Evolutionary conservation across 2,329 filamentous ascomycete genomes (phyloP), one percentile per base, ranked within the genome.

Genomic region (Calonectria hongkongensis): DNA sequence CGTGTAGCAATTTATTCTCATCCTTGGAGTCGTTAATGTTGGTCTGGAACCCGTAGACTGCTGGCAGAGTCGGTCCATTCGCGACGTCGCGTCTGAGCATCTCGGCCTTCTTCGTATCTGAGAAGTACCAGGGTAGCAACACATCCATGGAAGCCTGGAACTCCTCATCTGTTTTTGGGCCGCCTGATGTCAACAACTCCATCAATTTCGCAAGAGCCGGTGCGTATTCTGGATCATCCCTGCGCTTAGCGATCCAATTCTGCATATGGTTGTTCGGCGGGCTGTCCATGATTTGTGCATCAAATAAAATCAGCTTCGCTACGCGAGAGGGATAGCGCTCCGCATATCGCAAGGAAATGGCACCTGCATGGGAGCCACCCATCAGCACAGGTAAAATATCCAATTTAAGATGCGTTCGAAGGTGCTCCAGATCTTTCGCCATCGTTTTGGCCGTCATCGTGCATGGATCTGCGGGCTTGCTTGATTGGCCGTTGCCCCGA

Each of bases 391-490:
- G 66, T 1, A 68, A 21, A 45, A 21, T n/a, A 36, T 68, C 66
- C 4, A 68, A 9, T 39, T 43, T 43, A 16, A 70, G 68, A 58
- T 70, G 60, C 1, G 21, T 12, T n/a, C 68, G 60, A 2, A 70
- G 39, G 16, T 65, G 60, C 12, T 70, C 68, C 18, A 70, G 21
- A 30, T 70, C 68, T 27, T 70, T 60, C 2, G 68, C 68, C 68
- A 70, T 70, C 4, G 60, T 58, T 47, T 70, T 70, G 48, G 58
- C 60, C 1, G 47, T 47, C 60, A 70, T 70, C 16, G 68, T 58
- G n/a, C 60, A 56, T 27, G 58, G 18, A 62, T 62, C 68, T 18
- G 30, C 28, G 4, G 68, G 68, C 43, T 60, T 60, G 50, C 62
- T 60, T 3, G 68, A 70, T 13, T 41, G 27, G 2, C 68, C 68